phyloP scores from a whole-genome alignment of 1,139 yeast genomes.

The Protomyces inouyei region DNA sequence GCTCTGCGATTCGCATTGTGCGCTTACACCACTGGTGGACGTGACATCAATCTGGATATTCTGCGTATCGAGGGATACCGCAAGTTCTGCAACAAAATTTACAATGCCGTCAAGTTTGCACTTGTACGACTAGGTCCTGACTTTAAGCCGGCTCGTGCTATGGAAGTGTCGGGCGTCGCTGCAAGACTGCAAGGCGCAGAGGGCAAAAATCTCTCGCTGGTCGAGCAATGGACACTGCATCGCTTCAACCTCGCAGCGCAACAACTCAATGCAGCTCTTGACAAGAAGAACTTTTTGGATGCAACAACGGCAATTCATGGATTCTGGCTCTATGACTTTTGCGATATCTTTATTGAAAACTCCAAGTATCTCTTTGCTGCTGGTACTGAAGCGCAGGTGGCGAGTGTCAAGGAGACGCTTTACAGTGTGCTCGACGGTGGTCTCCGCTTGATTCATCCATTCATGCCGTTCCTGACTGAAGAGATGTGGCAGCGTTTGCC shows the following conservation, averaged over 20 bases:
- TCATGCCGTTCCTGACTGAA: conserved; percentile 95
- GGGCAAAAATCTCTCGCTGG: conserved; percentile 50
- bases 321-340: conserved; percentile 89
- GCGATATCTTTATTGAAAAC: conserved; percentile 97
- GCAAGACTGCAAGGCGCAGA: neutral
- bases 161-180: conserved; percentile 67
- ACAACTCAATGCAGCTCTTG: conserved; percentile 61
- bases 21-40: conserved; percentile 98
- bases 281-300: conserved; percentile 80
- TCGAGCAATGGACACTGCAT: conserved; percentile 94
- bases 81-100: conserved; percentile 98
- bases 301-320: conserved; percentile 82
- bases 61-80: conserved; percentile 98
- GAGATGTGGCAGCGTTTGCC: conserved; percentile 99
- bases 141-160: conserved; percentile 68
- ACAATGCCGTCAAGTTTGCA: conserved; percentile 97
- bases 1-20: conserved; percentile 96
- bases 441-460: conserved; percentile 87
- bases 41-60: conserved; percentile 94
- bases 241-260: conserved; percentile 69
- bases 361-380: conserved; percentile 87
- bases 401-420: conserved; percentile 87
- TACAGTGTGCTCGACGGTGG: conserved; percentile 92
- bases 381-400: conserved; percentile 73
- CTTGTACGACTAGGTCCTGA: conserved; percentile 87